A percentile compares a stretch with the other conserved stretches of the same genome.
phyloP scores from a whole-genome alignment of 148 eudicot species.

The Spergularia marina region DNA sequence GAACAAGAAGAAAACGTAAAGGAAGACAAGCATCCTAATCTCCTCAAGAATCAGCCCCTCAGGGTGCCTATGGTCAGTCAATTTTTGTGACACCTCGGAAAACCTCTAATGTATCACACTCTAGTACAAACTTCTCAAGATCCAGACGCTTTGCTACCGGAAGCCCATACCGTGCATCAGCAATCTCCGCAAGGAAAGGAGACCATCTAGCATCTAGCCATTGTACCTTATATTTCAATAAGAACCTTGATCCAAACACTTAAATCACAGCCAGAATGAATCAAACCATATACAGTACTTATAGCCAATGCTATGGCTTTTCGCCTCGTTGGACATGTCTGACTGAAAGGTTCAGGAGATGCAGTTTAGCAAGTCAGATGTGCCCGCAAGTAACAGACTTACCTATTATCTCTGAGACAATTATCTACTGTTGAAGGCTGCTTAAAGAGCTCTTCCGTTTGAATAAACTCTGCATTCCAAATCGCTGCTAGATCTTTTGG shows the following conservation, averaged over 20 bases:
- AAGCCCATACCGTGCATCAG: too few relatives aligned
- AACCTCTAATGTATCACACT: too few relatives aligned
- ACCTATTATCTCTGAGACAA: slow-evolving; percentile 93
- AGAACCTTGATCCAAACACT: too few relatives aligned
- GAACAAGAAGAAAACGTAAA: too few relatives aligned
- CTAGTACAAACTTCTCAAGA: too few relatives aligned
- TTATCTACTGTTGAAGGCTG: slow-evolving; percentile 62
- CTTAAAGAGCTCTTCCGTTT: slow-evolving; percentile 89
- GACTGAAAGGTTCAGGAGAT: neutral
- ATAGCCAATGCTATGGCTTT: neutral
- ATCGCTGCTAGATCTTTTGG: slow-evolving; percentile 90
- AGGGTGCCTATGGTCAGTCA: too few relatives aligned
- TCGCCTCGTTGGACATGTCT: neutral
- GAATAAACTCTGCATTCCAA: slow-evolving; percentile 94
- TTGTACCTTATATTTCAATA: neutral
- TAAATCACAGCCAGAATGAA: neutral
- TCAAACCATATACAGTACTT: neutral
- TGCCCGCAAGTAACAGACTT: slow-evolving; percentile 17
- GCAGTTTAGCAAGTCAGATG: neutral
- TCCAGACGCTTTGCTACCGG: too few relatives aligned
- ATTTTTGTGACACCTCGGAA: too few relatives aligned
- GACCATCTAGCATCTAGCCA: too few relatives aligned
- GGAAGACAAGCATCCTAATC: too few relatives aligned
- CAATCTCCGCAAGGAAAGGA: too few relatives aligned
- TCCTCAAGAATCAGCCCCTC: too few relatives aligned